Evolutionary conservation across 1,284 basidiomycete species (phyloP).

Genomic region (Malassezia slooffiae): DNA sequence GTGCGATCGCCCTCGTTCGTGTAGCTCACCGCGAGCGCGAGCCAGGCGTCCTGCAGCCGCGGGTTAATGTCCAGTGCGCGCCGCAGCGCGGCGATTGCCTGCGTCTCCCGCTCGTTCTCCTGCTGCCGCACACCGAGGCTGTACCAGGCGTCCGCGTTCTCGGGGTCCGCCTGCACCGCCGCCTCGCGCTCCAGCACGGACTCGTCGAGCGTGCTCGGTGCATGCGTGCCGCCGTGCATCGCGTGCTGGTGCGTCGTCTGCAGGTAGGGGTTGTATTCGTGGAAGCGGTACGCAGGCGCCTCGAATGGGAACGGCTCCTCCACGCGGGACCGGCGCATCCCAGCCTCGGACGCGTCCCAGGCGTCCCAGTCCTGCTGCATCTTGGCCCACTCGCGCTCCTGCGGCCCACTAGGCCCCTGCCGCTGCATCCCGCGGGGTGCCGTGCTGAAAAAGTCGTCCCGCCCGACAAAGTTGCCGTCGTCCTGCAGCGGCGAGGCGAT

Average conservation of each 20-base stretch:
- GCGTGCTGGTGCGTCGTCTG: slow-evolving; percentile 24
- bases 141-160: slow-evolving; percentile 69
- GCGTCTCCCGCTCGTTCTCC: slow-evolving; percentile 88
- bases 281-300: slow-evolving; percentile 35
- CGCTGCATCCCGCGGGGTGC: slow-evolving; percentile 31
- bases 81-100: slow-evolving; percentile 74
- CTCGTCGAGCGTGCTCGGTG: slow-evolving; percentile 15
- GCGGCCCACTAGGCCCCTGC: slow-evolving; percentile 25
- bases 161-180: slow-evolving; percentile 66
- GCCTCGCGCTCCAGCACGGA: slow-evolving; percentile 70
- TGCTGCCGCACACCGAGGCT: slow-evolving; percentile 92
- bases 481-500: slow-evolving; percentile 24
- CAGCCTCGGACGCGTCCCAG: slow-evolving; percentile 24
- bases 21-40: slow-evolving; percentile 80
- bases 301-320: slow-evolving; percentile 19
- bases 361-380: slow-evolving; percentile 73
- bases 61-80: slow-evolving; percentile 70
- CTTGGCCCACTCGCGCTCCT: slow-evolving; percentile 54
- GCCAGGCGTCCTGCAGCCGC: slow-evolving; percentile 58
- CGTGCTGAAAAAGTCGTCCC: slow-evolving; percentile 45
- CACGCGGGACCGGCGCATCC: slow-evolving; percentile 9
- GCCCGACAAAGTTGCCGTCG: slow-evolving; percentile 30
- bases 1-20: slow-evolving; percentile 77
- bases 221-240: slow-evolving; percentile 1
- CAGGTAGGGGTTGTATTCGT: slow-evolving; percentile 38